Conservation (phyloP, 129 eudicot genomes). For the Helianthus annuus region HanXRQr2.0-SUNRISE NC_035448.2:78127357-78127856, state of each 20-base stretch:
- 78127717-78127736: not conserved
- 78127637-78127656: slow-evolving; percentile 91
- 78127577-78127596: slow-evolving; percentile 61
- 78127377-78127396: slow-evolving; percentile 73
- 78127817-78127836: not conserved
- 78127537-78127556: not conserved
- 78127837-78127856: not conserved
- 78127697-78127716: slow-evolving; percentile 69
- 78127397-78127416: slow-evolving; percentile 95
- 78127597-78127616: slow-evolving; percentile 87
- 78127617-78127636: slow-evolving; percentile 77
- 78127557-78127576: not conserved
- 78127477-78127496: slow-evolving; percentile 95
- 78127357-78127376: not conserved
- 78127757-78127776: not conserved
- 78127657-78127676: slow-evolving; percentile 99
- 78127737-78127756: not conserved
- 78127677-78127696: slow-evolving; percentile 85
- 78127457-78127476: slow-evolving; percentile 88
- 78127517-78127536: not conserved
- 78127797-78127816: not conserved
- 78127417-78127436: slow-evolving; percentile 94
- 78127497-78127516: slow-evolving; percentile 59
- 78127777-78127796: not conserved
- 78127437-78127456: slow-evolving; percentile 90